Evolutionary conservation across 2,329 filamentous ascomycete genomes (phyloP), one percentile per base, ranked within the genome.

Genomic region (Diplodia seriata): DNA sequence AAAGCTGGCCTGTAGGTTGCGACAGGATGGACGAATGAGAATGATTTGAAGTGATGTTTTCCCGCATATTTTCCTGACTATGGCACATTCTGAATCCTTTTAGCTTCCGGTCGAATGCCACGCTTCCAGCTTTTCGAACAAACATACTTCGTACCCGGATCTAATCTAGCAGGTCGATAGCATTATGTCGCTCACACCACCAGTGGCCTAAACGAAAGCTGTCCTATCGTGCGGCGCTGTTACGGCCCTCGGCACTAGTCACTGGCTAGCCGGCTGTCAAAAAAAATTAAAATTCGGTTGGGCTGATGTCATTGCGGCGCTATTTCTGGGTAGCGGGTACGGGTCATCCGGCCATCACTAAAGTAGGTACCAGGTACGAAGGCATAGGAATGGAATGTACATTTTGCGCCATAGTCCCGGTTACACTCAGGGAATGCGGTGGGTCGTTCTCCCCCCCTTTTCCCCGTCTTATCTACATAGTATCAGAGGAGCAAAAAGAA

Each of bases 21-120:
- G 23, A 18, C 14, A 63, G 43, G 59, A 63, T 40, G 40, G 43
- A 63, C 47, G 31, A 63, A 51, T 51, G 59, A 40, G 59, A 63
- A 63, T 51, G 59, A 63, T 49, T 63, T 33, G 31, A 63, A 63
- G 36, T 31, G 57, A 47, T 15, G 6, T 57, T 57, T 23, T 31
- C 11, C 14, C n/a, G n/a, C 43, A 47, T 26, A 26, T 26, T 26
- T 47, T 20, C 43, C 7, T 20, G 1, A 47, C 43, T 11, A n/a
- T 47, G 43, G 9, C 18, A 20, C 18, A n/a, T 47, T 47, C 7
- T 47, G 43, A n/a, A 20, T 20, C 4, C 4, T 20, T 47, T n/a
- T 3, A 4, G n/a, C 8, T 11, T 47, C 11, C n/a, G 18, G 18
- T n/a, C 7, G 40, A 20, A 47, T 47, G 18, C n/a, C 9, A 47